Base-by-base conservation (phyloP, 2,329 filamentous ascomycete genomes). In the Cladophialophora yegresii region DNA sequence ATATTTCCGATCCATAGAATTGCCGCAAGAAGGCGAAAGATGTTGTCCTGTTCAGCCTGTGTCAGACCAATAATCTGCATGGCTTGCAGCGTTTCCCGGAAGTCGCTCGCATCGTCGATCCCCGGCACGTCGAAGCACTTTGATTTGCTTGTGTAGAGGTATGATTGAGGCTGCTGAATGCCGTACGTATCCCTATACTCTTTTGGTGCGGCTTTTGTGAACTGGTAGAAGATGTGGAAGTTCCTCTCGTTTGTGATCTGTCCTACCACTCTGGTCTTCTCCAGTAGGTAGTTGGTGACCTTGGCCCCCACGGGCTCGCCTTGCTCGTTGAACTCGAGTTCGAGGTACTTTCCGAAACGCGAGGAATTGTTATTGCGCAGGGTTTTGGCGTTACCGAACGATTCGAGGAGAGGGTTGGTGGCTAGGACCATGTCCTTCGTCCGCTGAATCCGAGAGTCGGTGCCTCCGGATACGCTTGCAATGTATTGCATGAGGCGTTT, bases 401-500 rank as follows among this genome's bases (percentile, higher is more conserved):
- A 97, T 79, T 99, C 95, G 22, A 99, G 87, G 70, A 99, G 80
- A 55, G 95, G 95, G 78, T 99, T 99, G 65, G 95, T 99, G 75
- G 95, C 95, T 79, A 98, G 85, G 78, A 98, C 93, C 93, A 98
- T 99, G 79, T 99, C 93, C 83, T 98, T 99, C 77, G 95, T 96
- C 78, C 96, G 87, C 79, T 98, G 89, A 75, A 98, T 97, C 58
- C 93, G 92, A 64, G 89, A 90, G 71, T 91, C 88, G 69, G 77
- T 84, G 69, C 92, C 92, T 49, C 92, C 93, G 1, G 95, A 98
- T 8, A 98, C 93, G 76, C 89, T 98, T 70, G 95, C 95, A 77
- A 99, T 98, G 80, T 99, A 99, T 80, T 99, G 95, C 93, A 99
- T 99, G 74, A 99, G 90, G 73, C 93, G 89, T 84, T 99, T 98